A percentile compares a stretch with the other conserved stretches of the same genome.
Evolutionary conservation across 495 filamentous ascomycete genomes (phyloP).

Genomic region (Aspergillus haitiensis): DNA sequence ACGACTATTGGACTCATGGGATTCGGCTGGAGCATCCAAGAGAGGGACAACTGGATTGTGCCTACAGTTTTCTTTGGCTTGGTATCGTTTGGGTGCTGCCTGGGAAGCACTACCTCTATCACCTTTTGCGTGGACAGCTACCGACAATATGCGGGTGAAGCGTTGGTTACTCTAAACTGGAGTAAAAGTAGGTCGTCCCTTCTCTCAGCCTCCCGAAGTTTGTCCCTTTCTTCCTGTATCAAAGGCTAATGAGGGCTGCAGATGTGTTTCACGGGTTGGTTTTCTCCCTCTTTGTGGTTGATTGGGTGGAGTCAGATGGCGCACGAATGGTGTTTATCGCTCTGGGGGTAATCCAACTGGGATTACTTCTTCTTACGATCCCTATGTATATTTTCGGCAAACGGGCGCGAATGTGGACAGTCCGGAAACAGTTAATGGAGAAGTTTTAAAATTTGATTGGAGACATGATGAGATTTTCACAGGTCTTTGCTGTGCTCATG

Average conservation of each 20-base stretch:
- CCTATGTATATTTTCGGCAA: slow-evolving; percentile 98
- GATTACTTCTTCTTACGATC: slow-evolving; percentile 70
- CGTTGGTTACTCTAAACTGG: slow-evolving; percentile 92
- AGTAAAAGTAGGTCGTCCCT: slow-evolving; percentile 65
- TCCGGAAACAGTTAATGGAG: slow-evolving; percentile 85
- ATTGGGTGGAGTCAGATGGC: slow-evolving; percentile 76
- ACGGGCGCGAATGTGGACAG: slow-evolving; percentile 94
- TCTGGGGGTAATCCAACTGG: slow-evolving; percentile 85
- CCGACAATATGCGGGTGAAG: slow-evolving; percentile 91
- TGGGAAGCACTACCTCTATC: slow-evolving; percentile 91
- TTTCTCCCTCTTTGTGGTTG: slow-evolving; percentile 88
- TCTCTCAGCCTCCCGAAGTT: background rate
- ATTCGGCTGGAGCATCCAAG: slow-evolving; percentile 84
- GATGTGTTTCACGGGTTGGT: slow-evolving; percentile 85
- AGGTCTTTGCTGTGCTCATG: background rate
- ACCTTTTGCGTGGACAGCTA: slow-evolving; percentile 95
- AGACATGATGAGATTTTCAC: background rate
- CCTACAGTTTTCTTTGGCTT: slow-evolving; percentile 91
- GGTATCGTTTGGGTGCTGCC: slow-evolving; percentile 89
- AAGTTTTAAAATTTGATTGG: slow-evolving; percentile 56
- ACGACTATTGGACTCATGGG: slow-evolving; percentile 89
- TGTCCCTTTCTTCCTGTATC: background rate
- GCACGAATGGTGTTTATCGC: slow-evolving; percentile 76
- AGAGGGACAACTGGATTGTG: slow-evolving; percentile 80
- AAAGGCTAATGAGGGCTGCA: slow-evolving; percentile 25